A percentile compares a stretch with the other conserved stretches of the same genome.
Evolutionary conservation across 73 alveolate species (phyloP).

Genomic region (Symbiodinium natans): DNA sequence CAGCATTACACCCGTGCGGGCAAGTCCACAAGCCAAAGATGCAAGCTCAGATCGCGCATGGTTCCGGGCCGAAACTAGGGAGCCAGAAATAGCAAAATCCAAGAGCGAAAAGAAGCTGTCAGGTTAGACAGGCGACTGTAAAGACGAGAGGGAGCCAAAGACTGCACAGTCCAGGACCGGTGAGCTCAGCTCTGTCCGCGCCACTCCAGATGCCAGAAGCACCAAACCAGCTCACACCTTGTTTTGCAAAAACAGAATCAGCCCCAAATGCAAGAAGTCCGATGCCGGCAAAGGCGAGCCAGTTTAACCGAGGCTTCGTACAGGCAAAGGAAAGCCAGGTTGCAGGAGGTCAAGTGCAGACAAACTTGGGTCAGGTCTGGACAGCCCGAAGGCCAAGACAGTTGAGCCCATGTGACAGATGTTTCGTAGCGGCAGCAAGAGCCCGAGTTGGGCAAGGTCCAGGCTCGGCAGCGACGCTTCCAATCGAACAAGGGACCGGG

Average conservation of each 20-base stretch:
- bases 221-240: neutral
- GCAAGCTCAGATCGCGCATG: neutral
- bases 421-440: neutral
- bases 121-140: neutral
- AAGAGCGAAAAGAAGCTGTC: neutral
- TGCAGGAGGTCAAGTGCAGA: neutral
- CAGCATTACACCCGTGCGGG: neutral
- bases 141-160: neutral
- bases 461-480: neutral
- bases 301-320: neutral
- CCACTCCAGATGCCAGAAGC: neutral
- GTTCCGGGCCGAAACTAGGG: neutral
- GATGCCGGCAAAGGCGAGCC: neutral
- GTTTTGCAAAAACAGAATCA: neutral
- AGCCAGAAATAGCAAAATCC: slow-evolving; percentile 4
- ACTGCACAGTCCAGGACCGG: neutral
- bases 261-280: slow-evolving; percentile 28
- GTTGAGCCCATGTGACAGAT: neutral
- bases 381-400: neutral
- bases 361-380: neutral
- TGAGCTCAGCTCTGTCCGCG: neutral
- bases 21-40: neutral
- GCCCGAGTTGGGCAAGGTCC: neutral
- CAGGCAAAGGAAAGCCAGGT: neutral
- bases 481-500: neutral